Evolutionary conservation across 768 basidiomycete species (phyloP).

Genomic region (Amanita pseudoporphyria): DNA sequence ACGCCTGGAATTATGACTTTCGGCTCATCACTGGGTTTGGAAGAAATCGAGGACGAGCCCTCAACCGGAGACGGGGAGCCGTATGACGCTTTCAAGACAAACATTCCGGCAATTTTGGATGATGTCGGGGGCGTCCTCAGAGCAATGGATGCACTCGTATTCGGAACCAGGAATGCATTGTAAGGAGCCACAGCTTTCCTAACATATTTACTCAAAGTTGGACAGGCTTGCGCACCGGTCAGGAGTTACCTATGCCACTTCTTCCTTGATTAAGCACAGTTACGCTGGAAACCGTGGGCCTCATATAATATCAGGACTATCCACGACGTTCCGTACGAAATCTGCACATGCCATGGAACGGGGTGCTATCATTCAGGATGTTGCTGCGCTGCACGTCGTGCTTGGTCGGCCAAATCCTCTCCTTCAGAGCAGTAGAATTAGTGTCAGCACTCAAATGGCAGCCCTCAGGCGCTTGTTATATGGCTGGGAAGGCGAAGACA

Average conservation of each 20-base stretch:
- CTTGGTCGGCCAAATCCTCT: constrained; percentile 34
- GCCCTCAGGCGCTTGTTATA: constrained; percentile 51
- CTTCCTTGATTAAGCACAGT: constrained; percentile 33
- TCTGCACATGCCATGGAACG: constrained; percentile 46
- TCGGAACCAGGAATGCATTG: constrained; percentile 66
- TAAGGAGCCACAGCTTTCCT: constrained; percentile 25
- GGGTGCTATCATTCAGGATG: constrained; percentile 51
- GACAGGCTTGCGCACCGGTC: constrained; percentile 52
- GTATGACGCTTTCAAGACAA: constrained; percentile 41
- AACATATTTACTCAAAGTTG: constrained; percentile 1
- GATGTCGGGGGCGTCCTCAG: constrained; percentile 44
- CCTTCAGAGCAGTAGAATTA: constrained; percentile 22
- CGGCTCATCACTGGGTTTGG: constrained; percentile 65
- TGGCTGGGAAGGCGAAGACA: constrained; percentile 37
- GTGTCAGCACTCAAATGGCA: constrained; percentile 61
- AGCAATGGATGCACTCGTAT: constrained; percentile 64
- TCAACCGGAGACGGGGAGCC: constrained; percentile 57
- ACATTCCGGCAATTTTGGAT: constrained; percentile 36
- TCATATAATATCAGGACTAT: constrained; percentile 50
- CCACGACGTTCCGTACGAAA: constrained; percentile 51
- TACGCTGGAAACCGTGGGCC: constrained; percentile 24
- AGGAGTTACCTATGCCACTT: constrained; percentile 57
- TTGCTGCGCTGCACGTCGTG: constrained; percentile 53
- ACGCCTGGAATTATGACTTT: constrained; percentile 56
- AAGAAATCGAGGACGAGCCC: constrained; percentile 64